A percentile compares a stretch with the other conserved stretches of the same genome.
phyloP scores from a whole-genome alignment of 352 stramenopile species.

The Bremia lactucae region DNA sequence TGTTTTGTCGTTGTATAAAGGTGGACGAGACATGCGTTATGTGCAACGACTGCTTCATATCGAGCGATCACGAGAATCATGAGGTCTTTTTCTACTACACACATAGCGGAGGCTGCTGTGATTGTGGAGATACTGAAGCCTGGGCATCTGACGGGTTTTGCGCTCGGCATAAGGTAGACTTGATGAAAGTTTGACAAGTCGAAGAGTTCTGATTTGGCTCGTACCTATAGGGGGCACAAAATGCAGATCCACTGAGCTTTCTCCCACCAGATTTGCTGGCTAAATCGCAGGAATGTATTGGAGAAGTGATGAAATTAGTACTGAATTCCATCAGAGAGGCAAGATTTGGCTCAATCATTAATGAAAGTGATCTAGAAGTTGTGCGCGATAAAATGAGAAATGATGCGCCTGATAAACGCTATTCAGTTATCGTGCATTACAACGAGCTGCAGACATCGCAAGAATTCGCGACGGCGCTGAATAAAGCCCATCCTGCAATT shows the following conservation, averaged over 20 bases:
- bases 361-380: conserved; percentile 34
- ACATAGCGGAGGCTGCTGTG: conserved; percentile 93
- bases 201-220: background rate
- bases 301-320: conserved; percentile 58
- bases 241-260: conserved; percentile 50
- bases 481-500: conserved; percentile 55
- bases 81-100: conserved; percentile 93
- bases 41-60: conserved; percentile 96
- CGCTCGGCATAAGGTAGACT: conserved; percentile 74
- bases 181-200: background rate
- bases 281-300: conserved; percentile 50
- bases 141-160: conserved; percentile 94
- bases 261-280: conserved; percentile 41
- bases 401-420: conserved; percentile 49
- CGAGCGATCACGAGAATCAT: conserved; percentile 88
- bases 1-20: conserved; percentile 29
- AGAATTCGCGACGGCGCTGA: conserved; percentile 70
- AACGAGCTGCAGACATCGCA: conserved; percentile 88
- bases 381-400: conserved; percentile 37
- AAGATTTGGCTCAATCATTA: conserved; percentile 42
- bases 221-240: conserved; percentile 45
- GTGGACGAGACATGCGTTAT: conserved; percentile 93
- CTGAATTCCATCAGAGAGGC: conserved; percentile 55
- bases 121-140: conserved; percentile 95
- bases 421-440: conserved; percentile 88